phyloP scores from a whole-genome alignment of 2,329 filamentous ascomycete genomes.

The Fusarium setosum region DNA sequence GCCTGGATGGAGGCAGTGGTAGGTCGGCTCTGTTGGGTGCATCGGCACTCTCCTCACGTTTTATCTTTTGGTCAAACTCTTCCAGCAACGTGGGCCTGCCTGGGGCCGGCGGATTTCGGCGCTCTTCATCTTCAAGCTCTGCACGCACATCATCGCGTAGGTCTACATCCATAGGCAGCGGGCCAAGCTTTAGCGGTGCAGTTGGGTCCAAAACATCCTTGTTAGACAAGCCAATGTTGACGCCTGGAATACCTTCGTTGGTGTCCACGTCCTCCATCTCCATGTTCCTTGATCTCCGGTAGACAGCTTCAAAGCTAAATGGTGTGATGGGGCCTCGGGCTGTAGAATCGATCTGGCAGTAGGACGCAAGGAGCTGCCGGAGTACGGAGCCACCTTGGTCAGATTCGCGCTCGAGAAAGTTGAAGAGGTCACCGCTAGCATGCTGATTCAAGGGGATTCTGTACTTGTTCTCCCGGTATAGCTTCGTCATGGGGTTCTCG shows the following conservation, averaged over 20 bases:
- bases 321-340: conserved; percentile 72
- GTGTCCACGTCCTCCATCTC: conserved; percentile 73
- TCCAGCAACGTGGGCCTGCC: conserved; percentile 83
- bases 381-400: conserved; percentile 84
- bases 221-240: conserved; percentile 71
- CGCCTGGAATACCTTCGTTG: conserved; percentile 72
- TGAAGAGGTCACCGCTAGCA: conserved; percentile 83
- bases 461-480: conserved; percentile 90
- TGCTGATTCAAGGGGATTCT: conserved; percentile 89
- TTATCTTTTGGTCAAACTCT: conserved; percentile 88
- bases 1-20: conserved; percentile 87
- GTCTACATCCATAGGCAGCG: conserved; percentile 84
- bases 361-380: conserved; percentile 74
- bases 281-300: conserved; percentile 66
- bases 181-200: conserved; percentile 78
- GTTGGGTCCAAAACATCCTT: conserved; percentile 68
- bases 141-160: conserved; percentile 87
- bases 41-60: conserved; percentile 90
- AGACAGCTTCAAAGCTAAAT: conserved; percentile 71
- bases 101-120: conserved; percentile 75
- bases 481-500: conserved; percentile 80
- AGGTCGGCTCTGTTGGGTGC: conserved; percentile 82
- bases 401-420: conserved; percentile 88
- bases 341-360: conserved; percentile 69
- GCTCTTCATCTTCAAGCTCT: conserved; percentile 87